Evolutionary conservation across 2,329 filamentous ascomycete species (phyloP).

Genomic region (Leptographium lundbergii): DNA sequence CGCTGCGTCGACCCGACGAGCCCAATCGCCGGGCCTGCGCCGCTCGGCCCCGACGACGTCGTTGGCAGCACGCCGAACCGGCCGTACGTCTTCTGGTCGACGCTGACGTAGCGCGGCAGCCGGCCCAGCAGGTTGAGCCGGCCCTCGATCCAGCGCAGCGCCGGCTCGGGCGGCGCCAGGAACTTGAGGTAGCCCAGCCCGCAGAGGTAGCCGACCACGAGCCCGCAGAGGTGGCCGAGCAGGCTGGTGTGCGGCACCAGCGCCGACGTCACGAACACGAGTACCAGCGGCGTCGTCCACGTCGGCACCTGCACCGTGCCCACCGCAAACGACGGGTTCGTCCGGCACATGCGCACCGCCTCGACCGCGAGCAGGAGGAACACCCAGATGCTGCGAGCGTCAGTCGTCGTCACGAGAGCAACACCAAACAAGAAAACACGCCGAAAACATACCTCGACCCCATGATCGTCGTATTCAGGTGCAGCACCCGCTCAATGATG

Average conservation of each 20-base stretch:
- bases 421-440: slow-evolving; percentile 1
- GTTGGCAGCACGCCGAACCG: slow-evolving; percentile 75
- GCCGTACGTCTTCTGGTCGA: slow-evolving; percentile 93
- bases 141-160: slow-evolving; percentile 75
- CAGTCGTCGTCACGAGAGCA: not conserved
- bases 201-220: slow-evolving; percentile 80
- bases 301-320: slow-evolving; percentile 63
- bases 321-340: slow-evolving; percentile 64
- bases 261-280: slow-evolving; percentile 61
- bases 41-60: slow-evolving; percentile 17
- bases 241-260: slow-evolving; percentile 73
- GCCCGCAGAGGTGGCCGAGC: slow-evolving; percentile 73
- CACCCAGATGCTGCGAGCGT: slow-evolving; percentile 63
- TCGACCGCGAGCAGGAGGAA: slow-evolving; percentile 80
- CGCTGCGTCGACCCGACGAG: slow-evolving; percentile 54
- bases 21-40: slow-evolving; percentile 38
- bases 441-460: slow-evolving; percentile 58
- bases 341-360: slow-evolving; percentile 70
- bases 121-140: slow-evolving; percentile 76
- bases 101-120: slow-evolving; percentile 82
- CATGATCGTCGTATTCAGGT: slow-evolving; percentile 59
- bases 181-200: slow-evolving; percentile 83
- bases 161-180: slow-evolving; percentile 78
- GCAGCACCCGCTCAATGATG: slow-evolving; percentile 61
- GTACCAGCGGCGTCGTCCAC: slow-evolving; percentile 76